Conservation (phyloP, 345 rosid species). For the Balakata baccata region DNA sequence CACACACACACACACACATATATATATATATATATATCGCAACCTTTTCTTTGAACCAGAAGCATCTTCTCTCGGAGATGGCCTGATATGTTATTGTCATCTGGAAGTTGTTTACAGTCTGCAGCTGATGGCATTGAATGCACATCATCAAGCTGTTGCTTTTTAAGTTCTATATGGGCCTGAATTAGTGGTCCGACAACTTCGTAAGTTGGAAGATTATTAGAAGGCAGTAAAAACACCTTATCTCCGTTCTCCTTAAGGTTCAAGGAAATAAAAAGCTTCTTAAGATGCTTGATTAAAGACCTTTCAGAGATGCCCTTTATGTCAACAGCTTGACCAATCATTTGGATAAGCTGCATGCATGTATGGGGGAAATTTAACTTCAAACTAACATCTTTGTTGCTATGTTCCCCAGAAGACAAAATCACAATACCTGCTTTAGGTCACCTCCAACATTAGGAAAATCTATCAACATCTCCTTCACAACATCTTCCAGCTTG, state of each 20-base stretch:
- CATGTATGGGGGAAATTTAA: not conserved
- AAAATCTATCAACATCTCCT: conserved; percentile 52
- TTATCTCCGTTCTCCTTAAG: conserved; percentile 66
- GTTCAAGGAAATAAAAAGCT: conserved; percentile 62
- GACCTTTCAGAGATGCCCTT: conserved; percentile 69
- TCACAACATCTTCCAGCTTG: conserved; percentile 46
- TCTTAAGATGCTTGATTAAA: conserved; percentile 58
- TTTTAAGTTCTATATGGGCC: conserved; percentile 34
- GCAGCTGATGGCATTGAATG: conserved; percentile 19
- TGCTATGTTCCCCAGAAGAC: not conserved
- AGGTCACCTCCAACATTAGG: conserved; percentile 65
- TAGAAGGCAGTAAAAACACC: conserved; percentile 53
- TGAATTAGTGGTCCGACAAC: conserved; percentile 57
- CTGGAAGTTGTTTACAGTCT: conserved; percentile 25
- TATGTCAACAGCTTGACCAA: conserved; percentile 94
- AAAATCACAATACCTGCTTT: conserved; percentile 45
- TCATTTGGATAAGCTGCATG: conserved; percentile 72
- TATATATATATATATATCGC: too few relatives aligned
- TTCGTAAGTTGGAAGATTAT: conserved; percentile 50
- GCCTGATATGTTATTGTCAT: conserved; percentile 29
- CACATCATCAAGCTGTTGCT: conserved; percentile 26
- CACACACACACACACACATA: too few relatives aligned
- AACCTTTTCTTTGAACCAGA: conserved; percentile 67
- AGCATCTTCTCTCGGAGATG: conserved; percentile 38
- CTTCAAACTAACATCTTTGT: not conserved